Conservation (phyloP, 2,329 filamentous ascomycete species). For the Mycosphaerella arachidis region DNA sequence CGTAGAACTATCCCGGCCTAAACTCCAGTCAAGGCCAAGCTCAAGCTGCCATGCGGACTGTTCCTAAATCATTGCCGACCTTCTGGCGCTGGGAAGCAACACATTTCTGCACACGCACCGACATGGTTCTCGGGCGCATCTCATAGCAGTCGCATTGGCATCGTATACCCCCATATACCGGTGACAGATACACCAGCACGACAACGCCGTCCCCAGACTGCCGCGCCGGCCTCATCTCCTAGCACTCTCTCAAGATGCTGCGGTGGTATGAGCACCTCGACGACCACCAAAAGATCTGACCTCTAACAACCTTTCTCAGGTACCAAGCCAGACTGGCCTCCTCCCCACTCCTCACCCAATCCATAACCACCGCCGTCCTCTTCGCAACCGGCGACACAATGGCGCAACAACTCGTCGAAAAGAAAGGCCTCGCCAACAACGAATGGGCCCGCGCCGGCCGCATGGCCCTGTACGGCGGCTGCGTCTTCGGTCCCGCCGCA, state of each 20-base stretch:
- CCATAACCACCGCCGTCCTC: conserved; percentile 81
- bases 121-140: not conserved
- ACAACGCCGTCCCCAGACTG: not conserved
- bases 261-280: conserved; percentile 35
- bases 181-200: not conserved
- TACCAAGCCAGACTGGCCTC: conserved; percentile 79
- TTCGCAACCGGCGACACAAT: conserved; percentile 89
- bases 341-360: conserved; percentile 83
- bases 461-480: conserved; percentile 76
- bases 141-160: not conserved
- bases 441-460: conserved; percentile 64
- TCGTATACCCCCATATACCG: not conserved
- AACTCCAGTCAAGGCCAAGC: not conserved
- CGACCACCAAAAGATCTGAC: not conserved
- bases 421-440: conserved; percentile 70
- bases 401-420: conserved; percentile 87
- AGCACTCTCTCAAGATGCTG: conserved; percentile 34
- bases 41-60: not conserved
- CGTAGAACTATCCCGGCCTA: not conserved
- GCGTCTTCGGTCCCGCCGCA: conserved; percentile 80
- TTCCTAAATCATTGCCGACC: conserved; percentile 1
- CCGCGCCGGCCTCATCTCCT: not conserved
- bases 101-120: not conserved
- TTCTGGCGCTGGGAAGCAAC: not conserved
- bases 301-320: conserved; percentile 46